Base-by-base conservation (phyloP, 106 monocot genomes). In the Acorus calamus region DNA sequence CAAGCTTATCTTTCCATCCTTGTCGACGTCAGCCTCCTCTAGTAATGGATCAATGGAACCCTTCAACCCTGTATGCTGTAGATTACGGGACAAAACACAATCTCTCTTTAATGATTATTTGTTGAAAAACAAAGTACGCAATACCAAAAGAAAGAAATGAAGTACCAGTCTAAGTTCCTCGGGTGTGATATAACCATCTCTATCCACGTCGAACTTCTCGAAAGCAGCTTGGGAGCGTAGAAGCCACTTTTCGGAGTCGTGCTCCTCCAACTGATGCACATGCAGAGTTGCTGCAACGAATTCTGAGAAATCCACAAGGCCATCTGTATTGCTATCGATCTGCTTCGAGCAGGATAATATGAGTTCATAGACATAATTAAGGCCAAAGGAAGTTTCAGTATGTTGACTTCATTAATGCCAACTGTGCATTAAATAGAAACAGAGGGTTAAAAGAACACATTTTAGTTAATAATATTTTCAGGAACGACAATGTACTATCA, bases 261-360 rank as follows among this genome's bases (percentile, higher is more conserved):
- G 86, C 50, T 87, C 86, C 50, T 80, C 83, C 75, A 94, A 75
- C 67, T 94, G 94, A 66, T 79, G 83, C 57, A 94, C 86, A 59
- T 82, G 94, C 11, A 94, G 62, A 45, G 94, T 75, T 62, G 94
- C 89, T 7, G 94, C 86, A 65, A 87, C 94, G 74, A 94, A 94
- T 70, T 94, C 94, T 14, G 71, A 48, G 73, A 94, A 94, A 60
- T 94, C 94, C 59, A 94, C 89, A 7, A 86, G 66, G n/a, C 94
- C 94, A 69, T 94, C 94, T 6, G 89, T 94, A 66, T 94, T 94
- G 79, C 83, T 86, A 14, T 94, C 94, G 28, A 94, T 82, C 94
- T 94, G 81, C 44, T 44, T 55, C 43, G 46, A 12, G 28, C 28
- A 28, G 28, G 28, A 28, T 28, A 28, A 28, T 28, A 28, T 28